Evolutionary conservation across 2,329 filamentous ascomycete genomes (phyloP), one percentile per base, ranked within the genome.

Genomic region (Sarocladium brachiariae): DNA sequence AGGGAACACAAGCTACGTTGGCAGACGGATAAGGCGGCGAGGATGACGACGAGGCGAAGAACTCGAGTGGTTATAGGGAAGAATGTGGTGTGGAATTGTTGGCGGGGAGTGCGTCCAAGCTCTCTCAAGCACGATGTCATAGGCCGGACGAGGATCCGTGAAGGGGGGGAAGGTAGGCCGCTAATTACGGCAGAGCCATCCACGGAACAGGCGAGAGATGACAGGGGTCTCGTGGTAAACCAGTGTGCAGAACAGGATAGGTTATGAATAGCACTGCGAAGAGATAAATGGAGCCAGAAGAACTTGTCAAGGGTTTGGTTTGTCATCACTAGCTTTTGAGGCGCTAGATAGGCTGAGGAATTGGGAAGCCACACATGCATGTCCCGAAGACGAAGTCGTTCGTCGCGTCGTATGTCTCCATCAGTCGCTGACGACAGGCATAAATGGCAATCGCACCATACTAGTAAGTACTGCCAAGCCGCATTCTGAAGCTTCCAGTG

Each of bases 391-490:
- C 37, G 4, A 41, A 11, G 37, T 24, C 23, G 37, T 10, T 41
- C 16, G 21, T 10, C 16, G 16, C 16, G 34, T 38, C 34, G 34
- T n/a, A 7, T 7, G 34, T n/a, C 9, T 38, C 34, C 34, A 38
- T 38, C 34, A 7, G 7, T 41, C 39, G 39, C 21, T 19, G 27
- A 47, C 33, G 43, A 31, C 25, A 47, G 27, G n/a, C 27, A 16
- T 47, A 5, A 21, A 33, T 47, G 25, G 19, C 43, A 31, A 19
- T 27, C 21, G 39, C 23, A 23, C 23, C 39, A 43, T 43, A 23
- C 43, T 47, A 47, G 43, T 19, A n/a, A 33, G 19, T 47, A 18
- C 43, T 47, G 43, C 43, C 43, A 47, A 47, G 43, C 8, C 27
- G 25, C 25, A 13, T 6, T 47, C 25, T 33, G 25, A 25, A 19